Evolutionary conservation across 2,329 filamentous ascomycete species (phyloP), one percentile per base, ranked within the genome.

Genomic region (Hypoxylon sp.): DNA sequence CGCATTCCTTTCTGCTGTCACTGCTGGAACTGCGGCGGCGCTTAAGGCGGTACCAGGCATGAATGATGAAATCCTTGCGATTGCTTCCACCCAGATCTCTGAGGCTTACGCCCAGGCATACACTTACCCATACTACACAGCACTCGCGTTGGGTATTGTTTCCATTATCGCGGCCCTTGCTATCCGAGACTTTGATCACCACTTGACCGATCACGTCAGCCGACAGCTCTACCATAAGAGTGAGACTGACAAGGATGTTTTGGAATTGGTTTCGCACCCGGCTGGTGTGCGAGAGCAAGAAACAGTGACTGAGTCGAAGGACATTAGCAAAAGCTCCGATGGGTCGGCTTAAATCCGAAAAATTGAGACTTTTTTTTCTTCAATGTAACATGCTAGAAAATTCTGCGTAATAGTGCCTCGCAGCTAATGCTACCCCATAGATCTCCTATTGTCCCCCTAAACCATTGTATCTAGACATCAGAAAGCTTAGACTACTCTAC

Each of bases 111-210:
- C 48, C 5, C 32, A 29, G 5, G 38, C 56, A 5, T 61, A 57
- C 34, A 41, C 53, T n/a, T 61, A 59, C 26, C 50, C 55, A 8
- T 61, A 55, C 34, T 61, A 61, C 23, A 47, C 45, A 1, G 53
- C 50, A 17, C 21, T 57, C 5, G 56, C 52, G 3, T 17, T 61
- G 17, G 53, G 56, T 6, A 35, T 49, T 5, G 16, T 59, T 34
- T 38, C 36, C 7, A 41, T 59, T 26, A 36, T 57, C 23, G 56
- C 59, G 5, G 46, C 48, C 7, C 8, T 49, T 16, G 40, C 16
- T 23, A 20, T 51, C n/a, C 44, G 55, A 3, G 58, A 61, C 50
- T 61, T 61, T 17, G 58, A 59, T 19, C 46, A 41, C 16, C 48
- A 61, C 41, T 34, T 61, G 13, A 61, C 51, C 5, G 40, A 59